Evolutionary conservation across 306 rosid genomes (phyloP).

Genomic region (Lotus japonicus): DNA sequence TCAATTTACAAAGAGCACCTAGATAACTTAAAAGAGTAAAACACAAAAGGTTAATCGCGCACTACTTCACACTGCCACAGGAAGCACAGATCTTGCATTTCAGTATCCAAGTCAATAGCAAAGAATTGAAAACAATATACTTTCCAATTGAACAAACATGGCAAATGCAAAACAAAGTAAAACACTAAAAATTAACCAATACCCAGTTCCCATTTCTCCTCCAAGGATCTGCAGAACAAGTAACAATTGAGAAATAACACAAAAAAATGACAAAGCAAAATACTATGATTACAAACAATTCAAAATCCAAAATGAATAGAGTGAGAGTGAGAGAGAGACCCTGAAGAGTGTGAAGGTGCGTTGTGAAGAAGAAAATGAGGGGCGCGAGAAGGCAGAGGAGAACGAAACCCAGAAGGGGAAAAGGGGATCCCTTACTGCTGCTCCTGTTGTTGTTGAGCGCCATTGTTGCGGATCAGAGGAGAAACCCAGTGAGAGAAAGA

Average conservation of each 20-base stretch:
- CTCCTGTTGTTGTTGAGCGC: conserved; percentile 45
- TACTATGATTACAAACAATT: neutral
- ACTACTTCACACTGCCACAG: neutral
- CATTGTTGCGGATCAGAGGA: conserved; percentile 41
- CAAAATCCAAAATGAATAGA: neutral
- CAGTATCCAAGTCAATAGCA: neutral
- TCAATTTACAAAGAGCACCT: neutral
- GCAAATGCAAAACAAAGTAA: neutral
- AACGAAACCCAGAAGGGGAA: conserved; percentile 42
- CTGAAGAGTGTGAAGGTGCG: conserved; percentile 38
- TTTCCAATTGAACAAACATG: neutral
- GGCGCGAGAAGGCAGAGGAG: conserved; percentile 57
- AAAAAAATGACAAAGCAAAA: neutral
- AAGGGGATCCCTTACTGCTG: conserved; percentile 48
- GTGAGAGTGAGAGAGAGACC: conserved; percentile 23
- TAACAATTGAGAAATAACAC: neutral
- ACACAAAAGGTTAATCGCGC: neutral
- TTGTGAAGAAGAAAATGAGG: conserved; percentile 56
- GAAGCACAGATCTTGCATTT: conserved; percentile 13
- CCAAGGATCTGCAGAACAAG: neutral
- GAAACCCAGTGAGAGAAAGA: neutral
- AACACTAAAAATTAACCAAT: neutral
- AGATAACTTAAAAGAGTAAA: neutral
- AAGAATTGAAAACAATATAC: neutral
- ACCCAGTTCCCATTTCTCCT: neutral